Percentiles rank a stretch among this genome's conserved stretches.
Evolutionary conservation across 306 rosid genomes (phyloP).

Genomic region (Urtica urens): DNA sequence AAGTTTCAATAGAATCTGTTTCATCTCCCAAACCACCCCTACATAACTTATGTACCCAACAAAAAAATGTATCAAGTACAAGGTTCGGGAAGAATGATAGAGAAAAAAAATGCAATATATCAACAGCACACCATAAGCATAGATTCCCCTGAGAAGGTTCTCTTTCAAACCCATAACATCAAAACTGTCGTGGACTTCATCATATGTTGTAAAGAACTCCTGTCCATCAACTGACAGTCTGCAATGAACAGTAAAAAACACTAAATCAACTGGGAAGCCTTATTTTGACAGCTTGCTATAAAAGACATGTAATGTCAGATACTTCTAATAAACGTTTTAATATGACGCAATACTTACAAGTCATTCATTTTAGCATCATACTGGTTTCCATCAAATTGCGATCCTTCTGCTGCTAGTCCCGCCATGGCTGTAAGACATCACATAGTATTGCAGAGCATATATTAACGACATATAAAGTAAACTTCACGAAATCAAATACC

Average conservation of each 20-base stretch:
- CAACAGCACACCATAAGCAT: slow-evolving; percentile 42
- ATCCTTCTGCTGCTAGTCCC: slow-evolving; percentile 48
- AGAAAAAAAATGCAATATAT: neutral
- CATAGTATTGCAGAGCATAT: too few species aligned
- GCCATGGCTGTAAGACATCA: slow-evolving; percentile 80
- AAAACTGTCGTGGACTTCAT: slow-evolving; percentile 59
- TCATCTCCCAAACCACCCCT: too few species aligned
- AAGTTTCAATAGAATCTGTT: too few species aligned
- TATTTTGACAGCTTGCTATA: too few species aligned
- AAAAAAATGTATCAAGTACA: neutral
- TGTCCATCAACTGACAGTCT: slow-evolving; percentile 57
- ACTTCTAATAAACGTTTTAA: too few species aligned
- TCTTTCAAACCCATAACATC: slow-evolving; percentile 71
- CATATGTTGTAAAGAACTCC: slow-evolving; percentile 53
- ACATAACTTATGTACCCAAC: neutral
- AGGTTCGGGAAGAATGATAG: neutral
- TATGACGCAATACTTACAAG: slow-evolving; percentile 30
- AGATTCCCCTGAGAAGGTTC: slow-evolving; percentile 71
- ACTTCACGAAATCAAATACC: too few species aligned
- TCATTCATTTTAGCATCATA: slow-evolving; percentile 51
- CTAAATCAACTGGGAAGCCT: slow-evolving; percentile 6
- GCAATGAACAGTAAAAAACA: slow-evolving; percentile 11
- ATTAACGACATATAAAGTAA: too few species aligned
- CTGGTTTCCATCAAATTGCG: slow-evolving; percentile 47
- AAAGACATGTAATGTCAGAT: too few species aligned